These are phyloP conservation scores for Fusarium penzigii DNA, from an alignment of 2,329 filamentous ascomycete genomes.

Conservation along the genomic window DNA sequence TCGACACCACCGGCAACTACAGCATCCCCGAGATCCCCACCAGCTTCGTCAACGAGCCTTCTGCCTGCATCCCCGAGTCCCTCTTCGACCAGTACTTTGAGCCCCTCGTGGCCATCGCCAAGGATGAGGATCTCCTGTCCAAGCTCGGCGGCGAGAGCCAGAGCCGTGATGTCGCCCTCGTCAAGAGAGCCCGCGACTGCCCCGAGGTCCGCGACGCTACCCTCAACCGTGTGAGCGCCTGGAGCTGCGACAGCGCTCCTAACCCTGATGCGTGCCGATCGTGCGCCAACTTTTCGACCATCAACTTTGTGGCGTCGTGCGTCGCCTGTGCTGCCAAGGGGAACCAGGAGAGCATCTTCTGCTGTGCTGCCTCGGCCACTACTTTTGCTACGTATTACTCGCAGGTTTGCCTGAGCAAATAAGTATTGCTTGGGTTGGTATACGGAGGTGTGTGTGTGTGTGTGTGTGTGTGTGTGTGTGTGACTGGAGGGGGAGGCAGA, in stretches of 20 bases:
- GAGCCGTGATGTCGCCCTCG: background rate
- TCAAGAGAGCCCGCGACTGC: conserved; percentile 10
- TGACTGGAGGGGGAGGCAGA: too few species aligned
- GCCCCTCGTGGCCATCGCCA: conserved; percentile 13
- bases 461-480: too few species aligned
- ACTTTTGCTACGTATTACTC: conserved; percentile 15
- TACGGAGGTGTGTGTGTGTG: background rate
- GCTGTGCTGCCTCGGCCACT: conserved; percentile 14
- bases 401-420: conserved; percentile 16
- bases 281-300: conserved; percentile 8
- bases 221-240: background rate
- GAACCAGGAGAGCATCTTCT: conserved; percentile 13
- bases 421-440: conserved; percentile 15
- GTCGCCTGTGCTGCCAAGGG: conserved; percentile 15
- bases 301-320: conserved; percentile 13
- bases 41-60: conserved; percentile 8
- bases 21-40: conserved; percentile 6
- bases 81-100: conserved; percentile 17
- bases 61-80: conserved; percentile 11
- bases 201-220: conserved; percentile 9
- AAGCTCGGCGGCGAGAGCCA: conserved; percentile 2
- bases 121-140: conserved; percentile 12
- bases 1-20: background rate
- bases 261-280: conserved; percentile 9
- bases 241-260: conserved; percentile 11